A percentile compares a stretch with the other conserved stretches of the same genome.
phyloP scores from a whole-genome alignment of 139 green algal species.

The Nannochloris sp. region DNA sequence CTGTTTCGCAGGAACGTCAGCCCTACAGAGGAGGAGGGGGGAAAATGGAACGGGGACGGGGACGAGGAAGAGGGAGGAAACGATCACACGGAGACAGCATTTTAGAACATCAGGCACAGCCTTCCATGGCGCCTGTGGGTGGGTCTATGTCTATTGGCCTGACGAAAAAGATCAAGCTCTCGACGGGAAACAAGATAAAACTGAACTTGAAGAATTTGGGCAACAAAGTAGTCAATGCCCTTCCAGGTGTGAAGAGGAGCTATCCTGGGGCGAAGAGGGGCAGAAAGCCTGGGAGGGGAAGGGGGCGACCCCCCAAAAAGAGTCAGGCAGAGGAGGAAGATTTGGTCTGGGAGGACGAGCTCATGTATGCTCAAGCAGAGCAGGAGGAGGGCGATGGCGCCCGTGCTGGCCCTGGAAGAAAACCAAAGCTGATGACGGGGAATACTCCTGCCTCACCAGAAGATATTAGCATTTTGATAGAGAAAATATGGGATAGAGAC shows the following conservation, averaged over 20 bases:
- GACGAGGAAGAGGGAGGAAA: too few relatives aligned
- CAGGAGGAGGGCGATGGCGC: not conserved
- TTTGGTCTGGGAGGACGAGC: not conserved
- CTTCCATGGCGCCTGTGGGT: too few relatives aligned
- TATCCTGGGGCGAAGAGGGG: constrained; percentile 1
- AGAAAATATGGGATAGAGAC: constrained; percentile 40
- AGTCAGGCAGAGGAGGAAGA: not conserved
- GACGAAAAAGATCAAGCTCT: not conserved
- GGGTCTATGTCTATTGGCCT: not conserved
- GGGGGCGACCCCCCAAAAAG: not conserved
- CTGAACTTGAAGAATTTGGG: not conserved
- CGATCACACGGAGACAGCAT: too few relatives aligned
- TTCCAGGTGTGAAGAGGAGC: not conserved
- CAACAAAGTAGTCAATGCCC: not conserved
- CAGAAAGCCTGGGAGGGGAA: constrained; percentile 1
- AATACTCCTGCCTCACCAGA: not conserved
- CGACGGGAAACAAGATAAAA: not conserved
- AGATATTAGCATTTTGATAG: constrained; percentile 22
- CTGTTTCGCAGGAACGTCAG: too few relatives aligned
- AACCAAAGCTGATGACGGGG: not conserved
- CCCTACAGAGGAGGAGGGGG: too few relatives aligned
- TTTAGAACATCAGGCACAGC: too few relatives aligned
- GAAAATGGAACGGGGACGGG: too few relatives aligned
- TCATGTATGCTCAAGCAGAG: not conserved
- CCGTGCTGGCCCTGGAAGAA: not conserved